These are phyloP conservation scores for Malania oleifera DNA, from an alignment of 164 flowering plant genomes.

Conservation along the genomic window DNA sequence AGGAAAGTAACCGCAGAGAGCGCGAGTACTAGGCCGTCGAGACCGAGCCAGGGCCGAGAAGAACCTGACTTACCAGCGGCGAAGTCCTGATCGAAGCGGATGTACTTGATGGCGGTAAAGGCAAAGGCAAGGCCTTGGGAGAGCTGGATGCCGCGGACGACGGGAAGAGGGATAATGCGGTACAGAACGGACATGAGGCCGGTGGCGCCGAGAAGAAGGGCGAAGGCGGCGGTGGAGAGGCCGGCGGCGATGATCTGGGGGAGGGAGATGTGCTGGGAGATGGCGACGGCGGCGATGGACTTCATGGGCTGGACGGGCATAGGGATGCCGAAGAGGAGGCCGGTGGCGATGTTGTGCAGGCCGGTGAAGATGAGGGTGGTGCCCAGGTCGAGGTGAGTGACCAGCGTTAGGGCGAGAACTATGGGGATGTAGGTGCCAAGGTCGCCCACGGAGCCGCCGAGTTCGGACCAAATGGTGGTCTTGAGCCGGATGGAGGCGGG, in stretches of 20 bases:
- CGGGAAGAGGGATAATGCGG: conserved; percentile 58
- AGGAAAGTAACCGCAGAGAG: conserved; percentile 63
- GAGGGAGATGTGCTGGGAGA: conserved; percentile 43
- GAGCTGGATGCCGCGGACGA: conserved; percentile 90
- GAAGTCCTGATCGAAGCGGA: conserved; percentile 53
- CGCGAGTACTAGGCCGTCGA: conserved; percentile 76
- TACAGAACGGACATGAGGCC: conserved; percentile 70
- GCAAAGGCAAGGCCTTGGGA: conserved; percentile 89
- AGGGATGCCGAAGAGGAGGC: conserved; percentile 76
- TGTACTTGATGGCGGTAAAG: conserved; percentile 63
- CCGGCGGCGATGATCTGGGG: conserved; percentile 93
- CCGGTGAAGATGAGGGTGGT: conserved; percentile 80
- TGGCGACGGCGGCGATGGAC: conserved; percentile 80
- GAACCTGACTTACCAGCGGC: conserved; percentile 50
- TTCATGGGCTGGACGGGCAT: conserved; percentile 99
- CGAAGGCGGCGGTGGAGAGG: conserved; percentile 48
- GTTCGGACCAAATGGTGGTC: conserved; percentile 73
- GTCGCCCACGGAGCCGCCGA: conserved; percentile 91
- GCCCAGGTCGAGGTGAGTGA: conserved; percentile 63
- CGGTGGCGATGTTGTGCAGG: conserved; percentile 69
- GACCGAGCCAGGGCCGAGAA: conserved; percentile 64
- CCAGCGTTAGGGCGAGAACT: conserved; percentile 64
- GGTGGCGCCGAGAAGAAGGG: conserved; percentile 59
- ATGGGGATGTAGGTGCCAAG: conserved; percentile 88
- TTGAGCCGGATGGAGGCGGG: too few species aligned